phyloP scores from a whole-genome alignment of 164 flowering plant genomes.

The Vitis rotundifolia region DNA sequence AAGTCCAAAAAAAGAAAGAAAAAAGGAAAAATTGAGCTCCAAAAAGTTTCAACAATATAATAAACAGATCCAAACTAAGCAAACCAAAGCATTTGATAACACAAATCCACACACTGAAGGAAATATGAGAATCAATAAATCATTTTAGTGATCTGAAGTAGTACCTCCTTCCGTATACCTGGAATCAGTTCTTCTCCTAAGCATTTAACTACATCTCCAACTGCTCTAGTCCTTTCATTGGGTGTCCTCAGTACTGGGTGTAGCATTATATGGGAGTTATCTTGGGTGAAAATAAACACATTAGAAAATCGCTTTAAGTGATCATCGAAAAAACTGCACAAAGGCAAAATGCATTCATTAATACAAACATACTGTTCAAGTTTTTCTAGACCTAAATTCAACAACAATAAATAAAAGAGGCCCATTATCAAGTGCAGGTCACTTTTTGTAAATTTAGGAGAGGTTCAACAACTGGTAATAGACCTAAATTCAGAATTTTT shows the following conservation, averaged over 20 bases:
- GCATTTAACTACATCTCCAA: conserved; percentile 55
- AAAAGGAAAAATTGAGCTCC: background rate
- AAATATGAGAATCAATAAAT: background rate
- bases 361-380: no score
- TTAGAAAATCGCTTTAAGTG: conserved; percentile 53
- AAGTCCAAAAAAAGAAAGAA: background rate
- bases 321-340: conserved; percentile 61
- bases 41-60: no score
- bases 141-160: conserved; percentile 8
- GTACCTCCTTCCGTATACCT: conserved; percentile 91
- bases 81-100: background rate
- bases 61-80: background rate
- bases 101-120: background rate
- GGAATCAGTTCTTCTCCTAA: conserved; percentile 70
- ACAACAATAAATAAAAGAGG: no score
- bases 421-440: no score
- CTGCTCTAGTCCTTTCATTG: conserved; percentile 69
- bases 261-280: conserved; percentile 35
- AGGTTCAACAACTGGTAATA: no score
- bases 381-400: no score
- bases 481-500: no score
- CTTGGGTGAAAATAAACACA: conserved; percentile 51
- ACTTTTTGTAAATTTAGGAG: no score
- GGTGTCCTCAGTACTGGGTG: conserved; percentile 47
- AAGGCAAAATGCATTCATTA: background rate